Evolutionary conservation across 2,329 filamentous ascomycete genomes (phyloP).

Genomic region (Coniochaeta sp.): DNA sequence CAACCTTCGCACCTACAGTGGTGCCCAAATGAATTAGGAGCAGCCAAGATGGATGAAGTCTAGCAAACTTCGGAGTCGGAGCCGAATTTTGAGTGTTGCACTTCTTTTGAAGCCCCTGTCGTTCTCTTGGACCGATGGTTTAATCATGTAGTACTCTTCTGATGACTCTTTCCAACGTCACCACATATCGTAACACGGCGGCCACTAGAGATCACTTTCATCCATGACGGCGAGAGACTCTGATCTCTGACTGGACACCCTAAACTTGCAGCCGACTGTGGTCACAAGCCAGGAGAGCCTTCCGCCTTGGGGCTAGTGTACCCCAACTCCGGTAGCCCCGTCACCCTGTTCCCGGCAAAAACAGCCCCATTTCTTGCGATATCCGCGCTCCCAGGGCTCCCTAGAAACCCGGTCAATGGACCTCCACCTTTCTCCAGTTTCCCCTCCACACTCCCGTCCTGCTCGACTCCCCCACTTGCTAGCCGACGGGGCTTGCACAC

Average conservation of each 20-base stretch:
- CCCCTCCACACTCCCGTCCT: not conserved
- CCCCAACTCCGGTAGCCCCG: not conserved
- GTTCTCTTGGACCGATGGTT: too few species aligned
- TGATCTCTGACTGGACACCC: not conserved
- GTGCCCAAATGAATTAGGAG: not conserved
- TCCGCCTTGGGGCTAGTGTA: not conserved
- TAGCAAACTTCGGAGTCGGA: not conserved
- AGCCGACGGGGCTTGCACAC: not conserved
- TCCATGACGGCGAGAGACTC: not conserved
- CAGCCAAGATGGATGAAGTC: not conserved
- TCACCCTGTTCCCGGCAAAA: not conserved
- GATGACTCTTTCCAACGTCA: not conserved
- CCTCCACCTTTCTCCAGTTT: not conserved
- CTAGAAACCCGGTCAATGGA: conserved; percentile 1
- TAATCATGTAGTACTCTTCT: too few species aligned
- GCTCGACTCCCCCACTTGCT: not conserved
- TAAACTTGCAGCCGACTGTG: not conserved
- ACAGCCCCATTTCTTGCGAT: not conserved
- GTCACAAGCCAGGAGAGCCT: not conserved
- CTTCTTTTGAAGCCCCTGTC: not conserved
- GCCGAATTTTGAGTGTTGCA: not conserved
- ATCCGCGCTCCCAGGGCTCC: not conserved
- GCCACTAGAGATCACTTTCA: not conserved
- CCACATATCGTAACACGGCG: not conserved
- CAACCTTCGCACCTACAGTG: not conserved